Evolutionary conservation across 257 asterid species (phyloP).

Genomic region (Solanum sejunctum): DNA sequence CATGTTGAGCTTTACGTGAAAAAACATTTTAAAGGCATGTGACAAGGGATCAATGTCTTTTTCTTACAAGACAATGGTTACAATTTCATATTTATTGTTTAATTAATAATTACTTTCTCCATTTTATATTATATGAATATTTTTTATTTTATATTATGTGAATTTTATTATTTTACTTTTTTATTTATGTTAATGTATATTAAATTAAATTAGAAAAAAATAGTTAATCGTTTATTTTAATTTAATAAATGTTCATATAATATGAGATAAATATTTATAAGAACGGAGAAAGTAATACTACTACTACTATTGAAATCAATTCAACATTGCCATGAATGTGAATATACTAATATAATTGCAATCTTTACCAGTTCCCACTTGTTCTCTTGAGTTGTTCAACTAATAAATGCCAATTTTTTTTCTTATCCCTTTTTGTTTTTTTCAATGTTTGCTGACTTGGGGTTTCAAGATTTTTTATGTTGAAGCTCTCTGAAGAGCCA

Average conservation of each 20-base stretch:
- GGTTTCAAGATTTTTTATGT: conserved; percentile 15
- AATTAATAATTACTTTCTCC: too few relatives aligned
- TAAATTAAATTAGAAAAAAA: too few relatives aligned
- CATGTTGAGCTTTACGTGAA: too few relatives aligned
- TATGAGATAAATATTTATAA: too few relatives aligned
- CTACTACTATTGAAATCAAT: background rate
- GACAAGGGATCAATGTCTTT: background rate
- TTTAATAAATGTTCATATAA: too few relatives aligned
- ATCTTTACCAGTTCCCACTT: background rate
- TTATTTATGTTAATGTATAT: too few relatives aligned
- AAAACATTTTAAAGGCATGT: background rate
- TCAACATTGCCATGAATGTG: background rate
- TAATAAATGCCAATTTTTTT: background rate
- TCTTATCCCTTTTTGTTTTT: background rate
- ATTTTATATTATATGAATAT: too few relatives aligned
- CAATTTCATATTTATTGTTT: background rate
- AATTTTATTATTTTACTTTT: too few relatives aligned
- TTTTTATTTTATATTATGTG: too few relatives aligned
- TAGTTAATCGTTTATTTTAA: too few relatives aligned
- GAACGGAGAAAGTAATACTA: too few relatives aligned
- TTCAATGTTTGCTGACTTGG: background rate
- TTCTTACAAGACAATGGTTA: background rate
- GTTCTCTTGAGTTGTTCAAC: conserved; percentile 11
- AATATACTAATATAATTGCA: background rate
- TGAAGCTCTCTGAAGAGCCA: conserved; percentile 7